phyloP scores from a whole-genome alignment of 495 filamentous ascomycete species.

The Penicillium coffeae region DNA sequence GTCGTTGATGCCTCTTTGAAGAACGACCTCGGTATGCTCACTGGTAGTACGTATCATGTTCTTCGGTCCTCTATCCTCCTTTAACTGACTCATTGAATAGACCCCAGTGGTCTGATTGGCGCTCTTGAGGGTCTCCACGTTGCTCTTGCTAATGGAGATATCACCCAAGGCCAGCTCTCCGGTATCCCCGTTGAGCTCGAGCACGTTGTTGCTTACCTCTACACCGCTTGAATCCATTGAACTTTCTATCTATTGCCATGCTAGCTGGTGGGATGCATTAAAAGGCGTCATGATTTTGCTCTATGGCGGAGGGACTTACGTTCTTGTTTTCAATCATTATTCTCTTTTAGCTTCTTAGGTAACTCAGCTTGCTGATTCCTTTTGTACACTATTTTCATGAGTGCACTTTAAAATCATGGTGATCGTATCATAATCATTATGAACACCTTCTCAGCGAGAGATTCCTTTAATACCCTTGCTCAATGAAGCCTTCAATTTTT shows the following conservation, averaged over 20 bases:
- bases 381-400: constrained; percentile 12
- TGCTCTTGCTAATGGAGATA: constrained; percentile 9
- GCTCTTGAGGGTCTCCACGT: constrained; percentile 15
- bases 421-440: no score
- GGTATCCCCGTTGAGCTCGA: constrained; percentile 15
- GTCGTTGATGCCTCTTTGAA: constrained; percentile 4
- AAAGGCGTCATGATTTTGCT: constrained; percentile 14
- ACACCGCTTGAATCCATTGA: constrained; percentile 4
- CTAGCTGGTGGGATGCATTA: constrained; percentile 1
- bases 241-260: not conserved
- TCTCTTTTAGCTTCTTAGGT: constrained; percentile 3
- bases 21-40: constrained; percentile 12
- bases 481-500: not conserved
- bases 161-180: constrained; percentile 12
- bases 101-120: constrained; percentile 16
- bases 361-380: no score
- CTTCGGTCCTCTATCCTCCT: not conserved
- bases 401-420: constrained; percentile 7
- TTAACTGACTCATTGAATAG: constrained; percentile 1
- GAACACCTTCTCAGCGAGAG: constrained; percentile 2
- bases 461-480: not conserved
- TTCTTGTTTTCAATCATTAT: not conserved
- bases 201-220: constrained; percentile 12
- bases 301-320: not conserved
- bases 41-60: constrained; percentile 13